phyloP scores from a whole-genome alignment of 2,329 filamentous ascomycete species.

The Colletotrichum kahawae region DNA sequence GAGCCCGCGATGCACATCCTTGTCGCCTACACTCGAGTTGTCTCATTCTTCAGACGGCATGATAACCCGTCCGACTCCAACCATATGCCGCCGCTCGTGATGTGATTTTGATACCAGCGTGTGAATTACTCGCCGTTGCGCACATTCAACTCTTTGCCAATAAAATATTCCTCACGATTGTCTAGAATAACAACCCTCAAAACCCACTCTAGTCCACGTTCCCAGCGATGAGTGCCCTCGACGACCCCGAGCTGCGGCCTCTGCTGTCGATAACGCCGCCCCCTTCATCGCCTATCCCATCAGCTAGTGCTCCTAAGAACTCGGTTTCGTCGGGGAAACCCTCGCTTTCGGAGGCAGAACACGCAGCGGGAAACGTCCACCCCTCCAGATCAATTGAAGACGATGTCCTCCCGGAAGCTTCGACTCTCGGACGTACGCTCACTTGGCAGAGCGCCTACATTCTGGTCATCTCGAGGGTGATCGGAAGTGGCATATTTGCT shows the following conservation, averaged over 20 bases:
- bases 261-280: background rate
- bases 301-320: background rate
- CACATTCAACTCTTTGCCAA: background rate
- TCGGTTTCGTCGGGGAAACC: background rate
- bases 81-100: background rate
- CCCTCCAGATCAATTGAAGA: conserved; percentile 51
- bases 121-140: background rate
- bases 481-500: conserved; percentile 75
- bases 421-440: conserved; percentile 62
- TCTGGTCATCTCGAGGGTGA: conserved; percentile 70
- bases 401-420: conserved; percentile 64
- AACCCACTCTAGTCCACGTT: background rate
- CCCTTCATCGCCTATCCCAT: background rate
- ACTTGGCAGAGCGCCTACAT: conserved; percentile 70
- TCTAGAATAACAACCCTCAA: background rate
- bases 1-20: background rate
- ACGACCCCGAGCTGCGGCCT: background rate
- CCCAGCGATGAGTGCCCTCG: background rate
- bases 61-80: background rate
- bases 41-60: background rate
- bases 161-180: background rate
- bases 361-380: background rate
- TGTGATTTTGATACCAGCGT: background rate
- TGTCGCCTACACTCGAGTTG: background rate
- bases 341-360: background rate